Base-by-base conservation (phyloP, 2,329 filamentous ascomycete species). In the Cladosporium sp. region DNA sequence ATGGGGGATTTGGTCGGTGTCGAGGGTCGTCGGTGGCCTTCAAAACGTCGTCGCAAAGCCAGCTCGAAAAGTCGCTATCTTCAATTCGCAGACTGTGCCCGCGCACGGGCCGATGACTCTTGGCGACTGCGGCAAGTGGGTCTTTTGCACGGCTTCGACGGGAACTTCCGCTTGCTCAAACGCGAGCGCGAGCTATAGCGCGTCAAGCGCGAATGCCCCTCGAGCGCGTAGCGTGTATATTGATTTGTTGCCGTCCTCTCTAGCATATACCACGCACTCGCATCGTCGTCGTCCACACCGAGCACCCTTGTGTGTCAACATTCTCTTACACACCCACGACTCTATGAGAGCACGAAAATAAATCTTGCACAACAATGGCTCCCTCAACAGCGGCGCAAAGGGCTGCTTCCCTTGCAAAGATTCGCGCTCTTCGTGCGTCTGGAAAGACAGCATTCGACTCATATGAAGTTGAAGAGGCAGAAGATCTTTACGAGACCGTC, bases 401-500 rank as follows among this genome's bases (percentile, higher is more conserved):
- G 25, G 43, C 43, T 28, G 43, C 43, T 20, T 20, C 43, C 30
- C 69, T 84, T 69, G 92, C 89, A 55, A 89, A 96, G 81, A 84
- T 97, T 64, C 85, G 85, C 69, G 92, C 90, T 72, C 84, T 96
- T 65, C 88, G 92, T 70, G 86, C 90, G 68, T 85, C 92, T 56
- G 94, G 94, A 76, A 96, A 96, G 81, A 97, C 94, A 76, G 88
- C 88, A 65, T 87, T 96, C 64, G 88, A 92, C 68, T 86, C 84
- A 60, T 99, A 97, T 78, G 81, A 96, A 75, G 85, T 97, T 62
- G 84, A 91, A 67, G 88, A 97, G 63, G 88, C 90, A 67, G 84
- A 88, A 64, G 86, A 90, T 66, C 80, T 99, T 45, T 99, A 97
- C 77, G 94, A 97, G 63, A 92, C 96, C 69, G 92, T 99, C 50